phyloP scores from a whole-genome alignment of 2,329 filamentous ascomycete genomes.

The Spiromastix sp. region DNA sequence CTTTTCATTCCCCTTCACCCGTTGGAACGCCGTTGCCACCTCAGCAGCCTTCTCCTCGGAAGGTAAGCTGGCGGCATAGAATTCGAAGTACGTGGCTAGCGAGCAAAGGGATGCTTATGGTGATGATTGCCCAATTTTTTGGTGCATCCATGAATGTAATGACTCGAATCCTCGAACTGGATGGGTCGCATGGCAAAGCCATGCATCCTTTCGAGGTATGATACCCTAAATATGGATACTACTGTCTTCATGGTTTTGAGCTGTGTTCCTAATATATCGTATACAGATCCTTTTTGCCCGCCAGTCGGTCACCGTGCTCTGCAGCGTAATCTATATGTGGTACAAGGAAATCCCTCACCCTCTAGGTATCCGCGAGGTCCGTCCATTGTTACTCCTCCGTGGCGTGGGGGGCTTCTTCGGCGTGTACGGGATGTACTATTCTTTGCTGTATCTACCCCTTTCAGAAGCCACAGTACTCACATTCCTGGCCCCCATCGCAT shows the following conservation, averaged over 20 bases:
- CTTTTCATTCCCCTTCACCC: not conserved
- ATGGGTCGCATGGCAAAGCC: slow-evolving; percentile 54
- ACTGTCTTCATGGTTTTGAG: too few species aligned
- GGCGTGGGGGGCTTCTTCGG: slow-evolving; percentile 66
- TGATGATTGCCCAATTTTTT: slow-evolving; percentile 69
- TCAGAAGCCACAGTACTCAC: slow-evolving; percentile 85
- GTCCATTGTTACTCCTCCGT: slow-evolving; percentile 56
- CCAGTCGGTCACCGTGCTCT: slow-evolving; percentile 61
- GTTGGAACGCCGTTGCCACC: not conserved
- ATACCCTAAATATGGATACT: not conserved
- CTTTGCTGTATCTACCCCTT: slow-evolving; percentile 67
- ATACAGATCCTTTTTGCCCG: slow-evolving; percentile 62
- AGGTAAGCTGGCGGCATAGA: slow-evolving; percentile 14
- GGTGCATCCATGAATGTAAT: slow-evolving; percentile 77
- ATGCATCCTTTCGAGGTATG: slow-evolving; percentile 67
- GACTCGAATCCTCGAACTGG: slow-evolving; percentile 61
- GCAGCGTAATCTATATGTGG: slow-evolving; percentile 65
- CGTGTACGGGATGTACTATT: slow-evolving; percentile 68
- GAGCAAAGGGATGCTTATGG: slow-evolving; percentile 64
- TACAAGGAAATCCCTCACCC: slow-evolving; percentile 56
- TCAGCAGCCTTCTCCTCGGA: not conserved
- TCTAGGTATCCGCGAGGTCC: slow-evolving; percentile 56
- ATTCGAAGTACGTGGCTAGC: slow-evolving; percentile 39
- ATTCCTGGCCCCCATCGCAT: slow-evolving; percentile 69
- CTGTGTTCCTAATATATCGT: too few species aligned